These are phyloP conservation scores for Cadophora sp. DNA, from an alignment of 2,329 filamentous ascomycete species.

Conservation along the genomic window DNA sequence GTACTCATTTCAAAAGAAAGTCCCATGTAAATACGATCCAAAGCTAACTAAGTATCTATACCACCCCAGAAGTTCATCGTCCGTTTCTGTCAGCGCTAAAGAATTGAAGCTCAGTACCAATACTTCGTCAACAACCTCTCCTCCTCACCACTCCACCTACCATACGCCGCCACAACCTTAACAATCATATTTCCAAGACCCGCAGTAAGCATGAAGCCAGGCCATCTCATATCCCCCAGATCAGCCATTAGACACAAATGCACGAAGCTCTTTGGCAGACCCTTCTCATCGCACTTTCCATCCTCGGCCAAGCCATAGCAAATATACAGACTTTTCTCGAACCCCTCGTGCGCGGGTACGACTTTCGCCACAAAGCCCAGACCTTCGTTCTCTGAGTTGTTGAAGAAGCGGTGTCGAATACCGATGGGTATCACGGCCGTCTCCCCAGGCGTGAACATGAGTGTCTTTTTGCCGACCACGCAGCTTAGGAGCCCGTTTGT, in stretches of 20 bases:
- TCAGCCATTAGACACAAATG: slow-evolving; percentile 24
- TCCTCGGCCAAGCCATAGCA: slow-evolving; percentile 22
- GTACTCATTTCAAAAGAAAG: too few relatives aligned
- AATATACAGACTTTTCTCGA: slow-evolving; percentile 22
- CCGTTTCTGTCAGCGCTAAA: too few relatives aligned
- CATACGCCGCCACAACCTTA: slow-evolving; percentile 21
- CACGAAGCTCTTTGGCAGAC: slow-evolving; percentile 22
- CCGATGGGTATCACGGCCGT: slow-evolving; percentile 21
- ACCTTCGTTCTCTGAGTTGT: slow-evolving; percentile 2
- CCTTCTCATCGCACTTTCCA: slow-evolving; percentile 22
- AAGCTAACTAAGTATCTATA: too few relatives aligned
- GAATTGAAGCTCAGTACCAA: slow-evolving; percentile 20
- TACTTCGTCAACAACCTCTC: slow-evolving; percentile 27
- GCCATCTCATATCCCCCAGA: slow-evolving; percentile 26
- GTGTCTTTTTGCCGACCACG: slow-evolving; percentile 4
- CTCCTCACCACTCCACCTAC: slow-evolving; percentile 29
- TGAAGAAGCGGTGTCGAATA: slow-evolving; percentile 24
- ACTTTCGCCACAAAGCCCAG: slow-evolving; percentile 17
- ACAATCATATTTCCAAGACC: slow-evolving; percentile 20
- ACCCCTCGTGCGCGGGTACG: slow-evolving; percentile 20
- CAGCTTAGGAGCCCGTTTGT: slow-evolving; percentile 11
- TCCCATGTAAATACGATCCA: too few relatives aligned
- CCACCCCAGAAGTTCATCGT: too few relatives aligned
- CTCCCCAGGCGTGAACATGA: slow-evolving; percentile 7
- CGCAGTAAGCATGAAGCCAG: slow-evolving; percentile 17